These are phyloP conservation scores for Corynascus novoguineensis DNA, from an alignment of 495 filamentous ascomycete genomes.

Conservation along the genomic window DNA sequence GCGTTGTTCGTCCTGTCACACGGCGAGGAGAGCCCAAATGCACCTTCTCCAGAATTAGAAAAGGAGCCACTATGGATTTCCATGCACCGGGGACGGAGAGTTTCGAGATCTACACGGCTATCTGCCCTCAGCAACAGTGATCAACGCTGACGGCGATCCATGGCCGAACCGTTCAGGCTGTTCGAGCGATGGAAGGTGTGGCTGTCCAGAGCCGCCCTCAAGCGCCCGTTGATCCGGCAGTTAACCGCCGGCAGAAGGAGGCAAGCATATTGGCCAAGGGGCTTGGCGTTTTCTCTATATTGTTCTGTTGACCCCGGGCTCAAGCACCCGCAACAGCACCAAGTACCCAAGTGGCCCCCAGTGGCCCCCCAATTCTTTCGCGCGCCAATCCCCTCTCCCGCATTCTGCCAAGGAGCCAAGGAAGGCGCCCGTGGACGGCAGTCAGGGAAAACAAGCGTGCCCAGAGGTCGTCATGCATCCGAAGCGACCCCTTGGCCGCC, in stretches of 20 bases:
- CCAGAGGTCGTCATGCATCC: constrained; percentile 2
- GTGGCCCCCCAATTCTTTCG: no score
- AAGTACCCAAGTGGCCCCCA: no score
- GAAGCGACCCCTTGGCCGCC: neutral
- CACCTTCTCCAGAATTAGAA: neutral
- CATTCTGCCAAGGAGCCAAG: no score
- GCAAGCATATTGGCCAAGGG: neutral
- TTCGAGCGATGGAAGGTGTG: neutral
- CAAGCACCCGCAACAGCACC: no score
- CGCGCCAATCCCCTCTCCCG: no score
- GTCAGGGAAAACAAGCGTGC: constrained; percentile 4
- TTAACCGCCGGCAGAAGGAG: constrained; percentile 2
- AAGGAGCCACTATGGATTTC: neutral
- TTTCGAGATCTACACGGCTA: neutral
- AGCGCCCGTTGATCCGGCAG: neutral
- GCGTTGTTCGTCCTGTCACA: neutral
- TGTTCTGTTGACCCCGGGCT: no score
- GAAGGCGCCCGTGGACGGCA: no score
- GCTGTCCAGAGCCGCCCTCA: neutral
- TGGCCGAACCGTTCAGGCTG: constrained; percentile 1
- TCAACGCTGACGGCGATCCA: neutral
- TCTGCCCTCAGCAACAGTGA: neutral
- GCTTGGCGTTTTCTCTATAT: neutral
- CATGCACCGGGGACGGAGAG: constrained; percentile 1
- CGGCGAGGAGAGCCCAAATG: neutral